phyloP scores from a whole-genome alignment of 345 rosid genomes.

The Citrus cavaleriei region DNA sequence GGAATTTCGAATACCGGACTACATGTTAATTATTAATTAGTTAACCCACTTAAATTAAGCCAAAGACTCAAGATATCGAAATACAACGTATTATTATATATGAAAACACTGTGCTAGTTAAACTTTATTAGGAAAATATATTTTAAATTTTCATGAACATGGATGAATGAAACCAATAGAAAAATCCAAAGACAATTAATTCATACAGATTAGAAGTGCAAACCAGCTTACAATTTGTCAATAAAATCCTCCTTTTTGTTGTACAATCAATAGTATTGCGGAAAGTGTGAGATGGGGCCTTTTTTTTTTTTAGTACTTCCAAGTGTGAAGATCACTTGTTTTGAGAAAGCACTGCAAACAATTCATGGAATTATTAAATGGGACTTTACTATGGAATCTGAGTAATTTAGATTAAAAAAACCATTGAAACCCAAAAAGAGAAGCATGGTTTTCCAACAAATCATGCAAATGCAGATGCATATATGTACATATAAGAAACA shows the following conservation, averaged over 20 bases:
- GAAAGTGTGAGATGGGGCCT: background rate
- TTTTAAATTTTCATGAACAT: too few species aligned
- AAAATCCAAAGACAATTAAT: background rate
- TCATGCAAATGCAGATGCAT: background rate
- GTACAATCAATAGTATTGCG: background rate
- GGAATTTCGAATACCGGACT: too few species aligned
- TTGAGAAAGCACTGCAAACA: background rate
- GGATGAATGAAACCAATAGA: background rate
- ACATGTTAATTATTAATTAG: too few species aligned
- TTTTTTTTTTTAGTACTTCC: background rate
- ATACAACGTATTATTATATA: too few species aligned
- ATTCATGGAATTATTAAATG: background rate
- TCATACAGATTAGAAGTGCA: background rate
- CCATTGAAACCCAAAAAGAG: conserved; percentile 5
- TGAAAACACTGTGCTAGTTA: too few species aligned
- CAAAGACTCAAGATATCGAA: too few species aligned
- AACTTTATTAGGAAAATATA: too few species aligned
- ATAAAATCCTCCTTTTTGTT: background rate
- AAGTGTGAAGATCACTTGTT: background rate
- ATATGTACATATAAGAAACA: conserved; percentile 2
- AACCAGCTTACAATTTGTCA: conserved; percentile 6
- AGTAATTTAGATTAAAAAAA: background rate
- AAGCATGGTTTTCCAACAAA: conserved; percentile 8
- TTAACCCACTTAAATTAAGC: too few species aligned
- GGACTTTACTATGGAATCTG: background rate